Conservation (phyloP, 352 stramenopile species). For the Pythium utonaiense region DNA sequence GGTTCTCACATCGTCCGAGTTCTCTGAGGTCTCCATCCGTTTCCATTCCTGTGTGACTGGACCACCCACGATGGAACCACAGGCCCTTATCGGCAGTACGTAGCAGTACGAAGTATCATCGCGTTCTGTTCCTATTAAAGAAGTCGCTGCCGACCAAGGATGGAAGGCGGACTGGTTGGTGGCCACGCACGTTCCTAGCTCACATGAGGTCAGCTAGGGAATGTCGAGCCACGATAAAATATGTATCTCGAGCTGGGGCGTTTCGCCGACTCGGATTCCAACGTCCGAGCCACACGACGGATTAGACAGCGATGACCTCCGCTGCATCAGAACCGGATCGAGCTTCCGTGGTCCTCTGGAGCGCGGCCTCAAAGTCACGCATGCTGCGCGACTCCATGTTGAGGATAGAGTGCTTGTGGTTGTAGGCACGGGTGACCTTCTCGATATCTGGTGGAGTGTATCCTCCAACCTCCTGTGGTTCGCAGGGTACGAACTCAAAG, state of each 20-base stretch:
- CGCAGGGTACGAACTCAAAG: slow-evolving; percentile 74
- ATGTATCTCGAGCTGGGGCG: neutral
- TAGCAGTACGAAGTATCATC: neutral
- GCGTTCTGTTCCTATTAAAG: neutral
- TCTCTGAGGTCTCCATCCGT: neutral
- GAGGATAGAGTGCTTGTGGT: slow-evolving; percentile 60
- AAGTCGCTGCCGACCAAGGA: neutral
- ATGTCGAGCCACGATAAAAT: neutral
- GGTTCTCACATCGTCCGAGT: neutral
- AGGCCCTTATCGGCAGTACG: neutral
- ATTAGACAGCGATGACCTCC: neutral
- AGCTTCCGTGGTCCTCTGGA: slow-evolving; percentile 1
- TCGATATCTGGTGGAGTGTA: slow-evolving; percentile 70
- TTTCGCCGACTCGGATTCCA: neutral
- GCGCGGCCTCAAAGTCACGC: slow-evolving; percentile 58
- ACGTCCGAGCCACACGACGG: neutral
- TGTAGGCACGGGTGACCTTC: slow-evolving; percentile 68
- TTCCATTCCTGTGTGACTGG: slow-evolving; percentile 1
- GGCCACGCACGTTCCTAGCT: too few species aligned
- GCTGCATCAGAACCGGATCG: neutral
- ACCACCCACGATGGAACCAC: too few species aligned
- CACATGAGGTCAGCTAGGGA: neutral
- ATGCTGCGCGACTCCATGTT: slow-evolving; percentile 76
- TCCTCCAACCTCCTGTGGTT: slow-evolving; percentile 21
- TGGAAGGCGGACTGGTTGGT: neutral